Evolutionary conservation across 441 rosid species (phyloP).

Genomic region (Eruca vesicaria): DNA sequence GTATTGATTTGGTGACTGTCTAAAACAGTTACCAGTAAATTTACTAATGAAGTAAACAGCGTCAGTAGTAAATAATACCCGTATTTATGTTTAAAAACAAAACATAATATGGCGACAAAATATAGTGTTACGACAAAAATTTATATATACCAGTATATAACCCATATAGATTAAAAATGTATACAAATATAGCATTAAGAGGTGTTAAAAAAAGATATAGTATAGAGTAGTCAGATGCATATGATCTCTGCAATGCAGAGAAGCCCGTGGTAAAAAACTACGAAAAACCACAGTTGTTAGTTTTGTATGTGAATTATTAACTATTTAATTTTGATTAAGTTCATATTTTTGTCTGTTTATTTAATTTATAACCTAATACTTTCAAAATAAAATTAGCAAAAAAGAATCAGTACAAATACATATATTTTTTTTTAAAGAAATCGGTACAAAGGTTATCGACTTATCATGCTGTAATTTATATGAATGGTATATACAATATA

Average conservation of each 20-base stretch:
- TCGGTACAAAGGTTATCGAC: not conserved
- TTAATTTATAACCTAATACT: no score
- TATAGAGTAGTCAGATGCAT: constrained; percentile 27
- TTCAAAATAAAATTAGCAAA: no score
- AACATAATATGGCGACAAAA: not conserved
- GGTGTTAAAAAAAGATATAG: no score
- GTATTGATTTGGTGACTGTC: constrained; percentile 24
- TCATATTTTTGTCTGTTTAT: not conserved
- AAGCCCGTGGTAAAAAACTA: constrained; percentile 29
- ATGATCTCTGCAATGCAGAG: constrained; percentile 29
- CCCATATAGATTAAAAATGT: not conserved
- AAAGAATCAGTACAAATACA: no score
- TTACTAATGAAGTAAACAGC: not conserved
- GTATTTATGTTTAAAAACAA: not conserved
- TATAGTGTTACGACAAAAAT: not conserved
- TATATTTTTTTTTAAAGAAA: no score
- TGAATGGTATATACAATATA: not conserved
- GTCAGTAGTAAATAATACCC: not conserved
- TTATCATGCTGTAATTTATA: not conserved
- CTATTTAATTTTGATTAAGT: not conserved
- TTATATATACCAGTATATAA: not conserved
- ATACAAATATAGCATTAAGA: no score
- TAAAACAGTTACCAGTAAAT: not conserved
- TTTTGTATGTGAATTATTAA: constrained; percentile 18
- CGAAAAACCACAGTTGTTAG: constrained; percentile 15